A percentile compares a stretch with the other conserved stretches of the same genome.
These are phyloP conservation scores for Schizonepeta tenuifolia DNA, from an alignment of 257 asterid genomes.

Conservation along the genomic window DNA sequence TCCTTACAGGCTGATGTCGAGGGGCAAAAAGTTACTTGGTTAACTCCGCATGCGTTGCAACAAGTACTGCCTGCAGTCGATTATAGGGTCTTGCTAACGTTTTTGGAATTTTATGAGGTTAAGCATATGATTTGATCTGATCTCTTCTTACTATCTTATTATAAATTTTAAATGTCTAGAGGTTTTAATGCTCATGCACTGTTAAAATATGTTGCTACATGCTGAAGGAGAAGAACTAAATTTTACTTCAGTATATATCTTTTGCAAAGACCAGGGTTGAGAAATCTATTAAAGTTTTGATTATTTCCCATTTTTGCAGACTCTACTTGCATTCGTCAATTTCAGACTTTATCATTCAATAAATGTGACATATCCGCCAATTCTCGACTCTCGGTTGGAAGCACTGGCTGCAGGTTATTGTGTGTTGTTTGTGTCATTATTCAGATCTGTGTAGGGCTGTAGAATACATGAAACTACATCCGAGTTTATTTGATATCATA, in stretches of 20 bases:
- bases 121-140: slow-evolving; percentile 13
- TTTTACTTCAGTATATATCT: not conserved
- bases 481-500: not conserved
- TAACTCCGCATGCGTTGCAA: slow-evolving; percentile 96
- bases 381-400: slow-evolving; percentile 87
- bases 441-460: not conserved
- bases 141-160: not conserved
- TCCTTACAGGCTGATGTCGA: slow-evolving; percentile 79
- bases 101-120: slow-evolving; percentile 93
- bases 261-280: not conserved
- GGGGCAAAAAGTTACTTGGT: slow-evolving; percentile 95
- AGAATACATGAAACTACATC: not conserved
- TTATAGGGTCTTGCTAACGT: slow-evolving; percentile 83
- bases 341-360: slow-evolving; percentile 75
- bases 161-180: no score
- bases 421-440: not conserved
- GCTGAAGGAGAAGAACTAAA: not conserved
- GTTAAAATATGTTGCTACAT: not conserved
- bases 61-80: slow-evolving; percentile 98
- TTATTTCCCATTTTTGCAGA: slow-evolving; percentile 54
- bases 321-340: slow-evolving; percentile 79
- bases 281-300: not conserved
- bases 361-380: slow-evolving; percentile 83
- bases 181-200: slow-evolving; percentile 1
- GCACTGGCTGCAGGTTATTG: slow-evolving; percentile 82